A percentile compares a stretch with the other conserved stretches of the same genome.
Conservation (phyloP, 2,329 filamentous ascomycete genomes). For the Alternaria burnsii region DNA sequence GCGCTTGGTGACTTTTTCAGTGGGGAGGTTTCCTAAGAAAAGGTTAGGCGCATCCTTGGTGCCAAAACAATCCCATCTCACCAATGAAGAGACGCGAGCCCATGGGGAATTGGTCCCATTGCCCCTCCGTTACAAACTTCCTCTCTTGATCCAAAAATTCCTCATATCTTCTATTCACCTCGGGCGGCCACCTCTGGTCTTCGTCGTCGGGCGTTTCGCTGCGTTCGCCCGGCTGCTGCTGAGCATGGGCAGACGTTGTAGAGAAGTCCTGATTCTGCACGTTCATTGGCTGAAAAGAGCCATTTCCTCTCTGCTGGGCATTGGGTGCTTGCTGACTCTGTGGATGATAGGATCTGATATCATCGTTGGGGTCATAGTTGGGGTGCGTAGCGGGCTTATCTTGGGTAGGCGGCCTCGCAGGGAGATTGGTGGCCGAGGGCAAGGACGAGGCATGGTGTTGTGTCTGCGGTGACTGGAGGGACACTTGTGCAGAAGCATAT, state of each 20-base stretch:
- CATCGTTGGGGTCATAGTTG: constrained; percentile 58
- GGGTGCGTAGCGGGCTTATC: constrained; percentile 58
- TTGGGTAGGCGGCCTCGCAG: constrained; percentile 59
- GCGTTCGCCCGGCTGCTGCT: constrained; percentile 31
- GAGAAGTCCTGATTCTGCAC: constrained; percentile 25
- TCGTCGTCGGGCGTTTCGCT: constrained; percentile 53
- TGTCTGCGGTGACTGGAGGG: constrained; percentile 40
- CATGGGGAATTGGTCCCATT: constrained; percentile 82
- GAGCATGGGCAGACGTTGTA: constrained; percentile 35
- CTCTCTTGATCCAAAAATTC: constrained; percentile 77
- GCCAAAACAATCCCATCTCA: constrained; percentile 52
- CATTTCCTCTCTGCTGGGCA: constrained; percentile 41
- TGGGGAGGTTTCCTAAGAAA: constrained; percentile 81
- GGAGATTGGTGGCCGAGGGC: constrained; percentile 54
- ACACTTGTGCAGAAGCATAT: constrained; percentile 46
- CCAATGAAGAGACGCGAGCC: constrained; percentile 84
- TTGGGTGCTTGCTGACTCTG: constrained; percentile 53
- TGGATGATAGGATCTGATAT: constrained; percentile 61
- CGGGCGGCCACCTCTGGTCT: constrained; percentile 61
- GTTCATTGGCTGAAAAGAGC: constrained; percentile 38
- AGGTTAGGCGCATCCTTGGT: constrained; percentile 22
- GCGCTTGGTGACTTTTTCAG: constrained; percentile 90
- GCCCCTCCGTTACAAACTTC: constrained; percentile 77
- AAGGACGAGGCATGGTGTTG: constrained; percentile 49
- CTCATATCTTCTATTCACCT: constrained; percentile 74